Percentiles rank a stretch among this genome's conserved stretches.
phyloP scores from a whole-genome alignment of 2,329 filamentous ascomycete genomes.

The Phialocephala sp. region DNA sequence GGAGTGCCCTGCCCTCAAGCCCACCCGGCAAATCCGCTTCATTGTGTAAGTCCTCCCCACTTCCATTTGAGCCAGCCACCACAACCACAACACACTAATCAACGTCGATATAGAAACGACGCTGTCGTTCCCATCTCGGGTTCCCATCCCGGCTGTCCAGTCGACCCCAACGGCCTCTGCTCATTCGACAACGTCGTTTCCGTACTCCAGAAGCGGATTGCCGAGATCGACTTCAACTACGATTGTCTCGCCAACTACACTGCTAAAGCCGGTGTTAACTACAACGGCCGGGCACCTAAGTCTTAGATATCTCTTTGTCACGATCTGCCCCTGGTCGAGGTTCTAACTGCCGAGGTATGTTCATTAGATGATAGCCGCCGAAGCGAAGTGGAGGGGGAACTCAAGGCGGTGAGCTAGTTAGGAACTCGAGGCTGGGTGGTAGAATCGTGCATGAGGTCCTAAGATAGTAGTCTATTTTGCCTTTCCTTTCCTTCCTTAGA shows the following conservation, averaged over 20 bases:
- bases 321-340: too few relatives aligned
- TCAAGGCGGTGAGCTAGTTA: too few relatives aligned
- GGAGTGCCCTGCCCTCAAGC: conserved; percentile 21
- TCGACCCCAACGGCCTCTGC: conserved; percentile 23
- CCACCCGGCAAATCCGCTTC: conserved; percentile 22
- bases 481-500: too few relatives aligned
- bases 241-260: conserved; percentile 27
- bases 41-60: conserved; percentile 21
- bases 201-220: conserved; percentile 20
- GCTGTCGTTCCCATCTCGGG: conserved; percentile 22
- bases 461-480: too few relatives aligned
- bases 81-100: neutral
- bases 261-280: conserved; percentile 18
- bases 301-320: neutral
- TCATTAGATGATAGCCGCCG: too few relatives aligned
- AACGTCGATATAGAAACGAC: conserved; percentile 19
- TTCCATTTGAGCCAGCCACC: neutral
- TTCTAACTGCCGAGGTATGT: too few relatives aligned
- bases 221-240: conserved; percentile 25
- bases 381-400: too few relatives aligned
- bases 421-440: too few relatives aligned
- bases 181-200: conserved; percentile 25
- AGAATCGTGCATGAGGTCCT: too few relatives aligned
- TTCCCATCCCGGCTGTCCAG: conserved; percentile 21
- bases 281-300: conserved; percentile 25